phyloP scores from a whole-genome alignment of 495 filamentous ascomycete species.

The Bacidia rubella region DNA sequence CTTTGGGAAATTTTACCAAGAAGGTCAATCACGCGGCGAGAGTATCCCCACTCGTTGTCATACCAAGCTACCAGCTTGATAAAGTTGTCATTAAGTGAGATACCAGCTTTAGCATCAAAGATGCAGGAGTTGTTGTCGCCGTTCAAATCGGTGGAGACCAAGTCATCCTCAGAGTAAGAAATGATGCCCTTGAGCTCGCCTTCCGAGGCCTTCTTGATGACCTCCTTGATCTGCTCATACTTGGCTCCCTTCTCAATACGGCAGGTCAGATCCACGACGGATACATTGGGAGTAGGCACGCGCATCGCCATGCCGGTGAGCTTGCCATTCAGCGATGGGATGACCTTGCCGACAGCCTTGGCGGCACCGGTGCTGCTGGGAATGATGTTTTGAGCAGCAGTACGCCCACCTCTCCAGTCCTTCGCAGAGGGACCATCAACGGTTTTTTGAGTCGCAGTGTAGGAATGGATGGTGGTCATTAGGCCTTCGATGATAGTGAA shows the following conservation, averaged over 20 bases:
- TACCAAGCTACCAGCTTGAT: constrained; percentile 98
- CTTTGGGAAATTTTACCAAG: constrained; percentile 34
- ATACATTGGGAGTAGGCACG: constrained; percentile 97
- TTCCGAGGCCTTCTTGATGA: constrained; percentile 78
- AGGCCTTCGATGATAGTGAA: constrained; percentile 95
- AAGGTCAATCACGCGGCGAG: constrained; percentile 95
- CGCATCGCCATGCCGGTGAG: constrained; percentile 99
- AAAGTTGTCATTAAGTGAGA: constrained; percentile 94
- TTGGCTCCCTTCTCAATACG: constrained; percentile 78
- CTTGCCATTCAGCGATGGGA: constrained; percentile 94
- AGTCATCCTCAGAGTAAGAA: constrained; percentile 90
- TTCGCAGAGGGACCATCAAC: constrained; percentile 94
- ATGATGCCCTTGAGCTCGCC: constrained; percentile 82
- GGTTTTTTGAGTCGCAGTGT: constrained; percentile 99
- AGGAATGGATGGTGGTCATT: constrained; percentile 99
- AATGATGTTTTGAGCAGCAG: constrained; percentile 99
- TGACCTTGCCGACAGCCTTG: constrained; percentile 99
- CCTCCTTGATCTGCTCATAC: constrained; percentile 90
- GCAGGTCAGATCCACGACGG: constrained; percentile 92
- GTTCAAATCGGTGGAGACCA: constrained; percentile 88
- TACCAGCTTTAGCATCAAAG: constrained; percentile 99
- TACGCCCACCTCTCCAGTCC: constrained; percentile 99
- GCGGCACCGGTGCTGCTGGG: constrained; percentile 97
- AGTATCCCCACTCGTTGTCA: constrained; percentile 96
- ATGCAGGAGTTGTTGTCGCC: constrained; percentile 88